Evolutionary conservation across 371 early-diverging fungal genomes (phyloP).

Genomic region (Lichtheimia hyalospora): DNA sequence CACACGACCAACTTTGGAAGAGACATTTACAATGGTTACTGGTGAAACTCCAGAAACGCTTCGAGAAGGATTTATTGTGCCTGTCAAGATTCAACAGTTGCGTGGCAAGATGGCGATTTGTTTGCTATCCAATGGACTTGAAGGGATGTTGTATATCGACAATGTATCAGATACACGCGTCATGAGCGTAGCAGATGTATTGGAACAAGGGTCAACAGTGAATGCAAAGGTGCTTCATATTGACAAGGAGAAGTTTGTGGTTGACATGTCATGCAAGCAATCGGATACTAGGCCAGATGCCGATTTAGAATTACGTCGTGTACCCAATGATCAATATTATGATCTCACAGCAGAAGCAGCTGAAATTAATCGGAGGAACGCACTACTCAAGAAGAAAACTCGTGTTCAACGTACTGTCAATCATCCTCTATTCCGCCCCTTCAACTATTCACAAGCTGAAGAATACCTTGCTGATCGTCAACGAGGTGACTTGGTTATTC

Average conservation of each 20-base stretch:
- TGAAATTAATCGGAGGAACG: conserved; percentile 57
- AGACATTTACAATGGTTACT: conserved; percentile 86
- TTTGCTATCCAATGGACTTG: conserved; percentile 80
- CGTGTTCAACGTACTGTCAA: conserved; percentile 61
- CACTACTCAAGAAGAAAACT: conserved; percentile 40
- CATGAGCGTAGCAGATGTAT: conserved; percentile 57
- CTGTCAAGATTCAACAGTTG: conserved; percentile 63
- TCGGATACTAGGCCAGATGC: conserved; percentile 52
- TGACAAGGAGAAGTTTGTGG: conserved; percentile 75
- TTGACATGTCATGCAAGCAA: conserved; percentile 68
- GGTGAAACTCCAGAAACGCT: conserved; percentile 80
- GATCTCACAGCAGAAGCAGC: conserved; percentile 59
- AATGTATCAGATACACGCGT: conserved; percentile 65
- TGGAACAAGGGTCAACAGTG: conserved; percentile 67
- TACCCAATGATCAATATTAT: conserved; percentile 68
- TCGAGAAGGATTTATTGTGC: conserved; percentile 63
- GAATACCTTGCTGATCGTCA: conserved; percentile 64
- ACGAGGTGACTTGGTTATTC: conserved; percentile 86
- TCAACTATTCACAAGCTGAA: conserved; percentile 76
- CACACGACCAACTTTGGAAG: conserved; percentile 56
- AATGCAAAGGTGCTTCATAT: conserved; percentile 78
- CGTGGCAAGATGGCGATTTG: conserved; percentile 76
- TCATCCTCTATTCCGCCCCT: conserved; percentile 85
- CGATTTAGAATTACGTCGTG: conserved; percentile 47
- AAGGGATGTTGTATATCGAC: conserved; percentile 75